A percentile compares a stretch with the other conserved stretches of the same genome.
Evolutionary conservation across 1,139 yeast genomes (phyloP).

Genomic region (Trichomonascaceae sp.): DNA sequence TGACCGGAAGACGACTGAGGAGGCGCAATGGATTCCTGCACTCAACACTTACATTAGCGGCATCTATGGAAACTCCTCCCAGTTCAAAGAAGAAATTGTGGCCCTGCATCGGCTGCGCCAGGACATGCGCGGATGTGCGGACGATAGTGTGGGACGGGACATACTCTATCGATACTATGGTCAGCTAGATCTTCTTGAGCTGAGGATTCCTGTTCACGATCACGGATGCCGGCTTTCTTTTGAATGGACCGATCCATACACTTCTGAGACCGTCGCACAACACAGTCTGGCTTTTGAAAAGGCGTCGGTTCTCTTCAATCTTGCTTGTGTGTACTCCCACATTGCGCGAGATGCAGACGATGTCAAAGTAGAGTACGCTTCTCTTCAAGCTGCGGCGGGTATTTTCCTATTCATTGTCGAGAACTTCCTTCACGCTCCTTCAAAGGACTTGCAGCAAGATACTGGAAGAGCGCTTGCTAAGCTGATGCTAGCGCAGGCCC

Average conservation of each 20-base stretch:
- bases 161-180: slow-evolving; percentile 63
- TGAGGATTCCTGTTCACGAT: slow-evolving; percentile 55
- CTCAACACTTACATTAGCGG: slow-evolving; percentile 45
- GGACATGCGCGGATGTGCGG: slow-evolving; percentile 41
- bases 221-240: slow-evolving; percentile 49
- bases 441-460: slow-evolving; percentile 59
- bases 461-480: slow-evolving; percentile 52
- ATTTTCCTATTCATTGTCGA: slow-evolving; percentile 59
- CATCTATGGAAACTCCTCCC: slow-evolving; percentile 50
- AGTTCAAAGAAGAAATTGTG: slow-evolving; percentile 43
- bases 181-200: slow-evolving; percentile 66
- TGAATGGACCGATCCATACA: slow-evolving; percentile 70
- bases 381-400: slow-evolving; percentile 71
- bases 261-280: slow-evolving; percentile 42
- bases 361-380: slow-evolving; percentile 45
- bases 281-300: slow-evolving; percentile 76
- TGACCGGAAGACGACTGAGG: slow-evolving; percentile 43
- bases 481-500: slow-evolving; percentile 76
- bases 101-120: slow-evolving; percentile 47
- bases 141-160: slow-evolving; percentile 31
- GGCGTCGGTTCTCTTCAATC: slow-evolving; percentile 68
- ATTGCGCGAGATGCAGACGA: slow-evolving; percentile 37
- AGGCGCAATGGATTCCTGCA: slow-evolving; percentile 54
- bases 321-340: slow-evolving; percentile 44
- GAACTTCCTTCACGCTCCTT: slow-evolving; percentile 83